Evolutionary conservation across 148 eudicot genomes (phyloP), one percentile per base, ranked within the genome.

Genomic region (Vaccinium vitisidaea): DNA sequence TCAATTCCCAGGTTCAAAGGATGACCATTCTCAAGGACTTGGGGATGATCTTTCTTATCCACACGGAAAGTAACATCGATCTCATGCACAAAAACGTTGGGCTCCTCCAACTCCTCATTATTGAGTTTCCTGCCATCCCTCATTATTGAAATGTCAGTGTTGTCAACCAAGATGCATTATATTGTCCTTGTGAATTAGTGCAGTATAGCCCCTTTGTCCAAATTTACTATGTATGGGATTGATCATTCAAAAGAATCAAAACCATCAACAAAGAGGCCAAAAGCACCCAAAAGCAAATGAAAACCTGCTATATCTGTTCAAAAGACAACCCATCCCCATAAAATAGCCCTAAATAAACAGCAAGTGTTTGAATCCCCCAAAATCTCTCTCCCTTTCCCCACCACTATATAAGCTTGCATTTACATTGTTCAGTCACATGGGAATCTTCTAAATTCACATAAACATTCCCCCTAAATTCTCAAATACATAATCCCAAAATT

Each of bases 341-440:
- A 36, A 39, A 43, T 9, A 61, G 14, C 18, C 32, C n/a, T 23
- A 11, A 79, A 4, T 32, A 58, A 49, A 67, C 18, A 82, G 0
- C 84, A 82, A 70, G 84, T 82, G 78, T 14, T 53, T 32, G 36
- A 67, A 48, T 49, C 65, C 50, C 16, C 10, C 56, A 16, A 67
- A 52, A 27, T 50, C 50, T 30, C 59, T 19, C 11, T 39, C 49
- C 49, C n/a, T 27, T 18, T 30, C 21, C 25, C 21, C 65, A 14
- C 77, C 78, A n/a, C 77, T 82, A 82, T 52, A 82, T 52, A 82
- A 82, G 30, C 78, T 46, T 71, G 4, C 53, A 30, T 32, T 70
- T 52, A 23, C 50, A 25, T 7, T 15, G 48, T 49, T 67, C 49
- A 69, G 56, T 48, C 77, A 50, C 2, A 19, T 53, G 78, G 63